These are phyloP conservation scores for Pelargonium australe DNA, from an alignment of 441 rosid species.

Conservation along the genomic window DNA sequence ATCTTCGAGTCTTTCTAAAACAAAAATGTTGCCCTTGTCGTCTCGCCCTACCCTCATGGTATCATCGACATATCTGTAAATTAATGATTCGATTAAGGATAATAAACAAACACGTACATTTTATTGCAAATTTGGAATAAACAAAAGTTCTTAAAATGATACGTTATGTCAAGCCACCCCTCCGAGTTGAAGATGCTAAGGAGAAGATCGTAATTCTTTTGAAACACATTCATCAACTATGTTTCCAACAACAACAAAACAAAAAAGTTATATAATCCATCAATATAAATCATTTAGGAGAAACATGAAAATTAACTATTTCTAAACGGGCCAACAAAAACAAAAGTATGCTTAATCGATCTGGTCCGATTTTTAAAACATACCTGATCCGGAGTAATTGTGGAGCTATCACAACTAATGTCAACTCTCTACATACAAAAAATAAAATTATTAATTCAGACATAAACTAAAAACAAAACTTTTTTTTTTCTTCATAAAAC, in stretches of 20 bases:
- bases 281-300: too few species aligned
- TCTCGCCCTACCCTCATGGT: conserved; percentile 70
- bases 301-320: too few species aligned
- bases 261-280: too few species aligned
- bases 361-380: not conserved
- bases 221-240: conserved; percentile 71
- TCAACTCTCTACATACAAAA: conserved; percentile 52
- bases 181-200: conserved; percentile 71
- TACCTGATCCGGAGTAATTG: conserved; percentile 71
- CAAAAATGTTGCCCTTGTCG: conserved; percentile 66
- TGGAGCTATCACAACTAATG: conserved; percentile 55
- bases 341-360: too few species aligned
- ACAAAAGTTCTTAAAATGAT: conserved; percentile 34
- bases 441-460: not conserved
- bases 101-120: not conserved
- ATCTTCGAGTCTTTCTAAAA: conserved; percentile 51
- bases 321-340: too few species aligned
- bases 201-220: conserved; percentile 60
- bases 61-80: conserved; percentile 64
- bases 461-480: not conserved
- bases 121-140: not conserved
- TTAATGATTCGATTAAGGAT: not conserved
- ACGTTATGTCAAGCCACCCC: conserved; percentile 87
- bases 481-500: not conserved
- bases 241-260: too few species aligned